Evolutionary conservation across 1,139 yeast species (phyloP), one percentile per base, ranked within the genome.

Genomic region (Cylindricascospora bacillispora): DNA sequence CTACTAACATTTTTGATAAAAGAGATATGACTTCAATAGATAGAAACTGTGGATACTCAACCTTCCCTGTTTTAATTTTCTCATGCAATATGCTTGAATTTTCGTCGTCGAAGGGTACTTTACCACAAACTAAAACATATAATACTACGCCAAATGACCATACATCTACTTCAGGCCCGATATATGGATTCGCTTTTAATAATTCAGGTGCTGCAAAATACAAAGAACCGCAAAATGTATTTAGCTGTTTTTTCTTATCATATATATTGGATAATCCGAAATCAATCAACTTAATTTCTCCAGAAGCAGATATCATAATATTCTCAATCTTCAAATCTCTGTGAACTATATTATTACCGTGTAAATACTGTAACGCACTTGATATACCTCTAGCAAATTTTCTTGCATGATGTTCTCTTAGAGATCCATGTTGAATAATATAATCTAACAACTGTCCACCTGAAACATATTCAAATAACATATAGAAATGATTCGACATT

Each of bases 171-270:
- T 92, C 98, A 1, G 98, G 98, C 0, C 98, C 99, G 21, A 71
- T 64, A 48, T 92, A 92, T 0, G 95, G 95, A 41, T 76, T 74
- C 0, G 97, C 98, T 37, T 82, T 79, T 35, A 92, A 64, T 42
- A 92, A 65, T 54, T 92, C 99, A 0, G 99, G 99, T 0, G 99
- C 98, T 1, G 98, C 99, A 66, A 89, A 92, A 55, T 92, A 92
- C 32, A 92, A 65, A 1, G 97, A 85, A 1, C 99, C 99, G 64
- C 99, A 92, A 53, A 83, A 92, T 1, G 99, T 92, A 49, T 82
- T 83, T 45, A 92, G 69, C 32, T 83, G 63, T 28, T 73, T 64
- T 37, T 70, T 70, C 15, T 77, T 73, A 24, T 86, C 72, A 52
- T 72, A 92, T 50, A 92, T 61, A 55, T 92, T 92, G 9, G 95